Evolutionary conservation across 768 basidiomycete species (phyloP).

Genomic region (Trametes coccinea): DNA sequence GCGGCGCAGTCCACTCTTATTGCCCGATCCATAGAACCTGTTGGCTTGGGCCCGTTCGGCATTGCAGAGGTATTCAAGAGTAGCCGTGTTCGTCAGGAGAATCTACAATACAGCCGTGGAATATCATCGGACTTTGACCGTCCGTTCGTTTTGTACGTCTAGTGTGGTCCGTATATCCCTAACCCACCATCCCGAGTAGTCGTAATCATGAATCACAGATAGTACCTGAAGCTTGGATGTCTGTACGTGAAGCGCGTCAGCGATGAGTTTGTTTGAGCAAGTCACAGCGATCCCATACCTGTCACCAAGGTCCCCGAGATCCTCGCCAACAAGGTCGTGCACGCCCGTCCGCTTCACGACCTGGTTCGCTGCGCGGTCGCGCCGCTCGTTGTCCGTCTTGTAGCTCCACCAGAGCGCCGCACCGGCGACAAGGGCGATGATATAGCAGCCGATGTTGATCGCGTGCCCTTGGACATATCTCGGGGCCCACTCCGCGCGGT

Average conservation of each 20-base stretch:
- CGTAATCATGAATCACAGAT: not conserved
- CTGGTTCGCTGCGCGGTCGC: constrained; percentile 23
- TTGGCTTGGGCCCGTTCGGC: not conserved
- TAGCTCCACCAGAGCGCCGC: constrained; percentile 29
- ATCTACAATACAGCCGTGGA: not conserved
- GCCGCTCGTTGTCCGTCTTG: constrained; percentile 24
- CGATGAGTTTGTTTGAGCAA: not conserved
- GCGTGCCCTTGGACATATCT: constrained; percentile 38
- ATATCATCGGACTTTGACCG: too few species aligned
- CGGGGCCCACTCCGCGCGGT: constrained; percentile 34
- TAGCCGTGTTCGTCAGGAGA: not conserved
- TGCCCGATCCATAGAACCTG: not conserved
- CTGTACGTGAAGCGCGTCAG: constrained; percentile 2
- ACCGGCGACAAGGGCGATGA: constrained; percentile 28
- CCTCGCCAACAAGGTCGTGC: constrained; percentile 29
- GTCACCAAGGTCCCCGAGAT: constrained; percentile 32
- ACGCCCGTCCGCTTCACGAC: constrained; percentile 6
- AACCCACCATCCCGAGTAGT: not conserved
- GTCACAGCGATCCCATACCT: constrained; percentile 18
- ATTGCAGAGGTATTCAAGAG: not conserved
- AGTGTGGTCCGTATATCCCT: not conserved
- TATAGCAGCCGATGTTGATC: constrained; percentile 32
- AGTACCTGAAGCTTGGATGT: constrained; percentile 27
- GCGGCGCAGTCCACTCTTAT: not conserved
- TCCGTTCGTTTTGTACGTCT: not conserved